Percentiles rank a stretch among this genome's conserved stretches.
phyloP scores from a whole-genome alignment of 2,329 filamentous ascomycete genomes.

The Calonectria hawksworthii region DNA sequence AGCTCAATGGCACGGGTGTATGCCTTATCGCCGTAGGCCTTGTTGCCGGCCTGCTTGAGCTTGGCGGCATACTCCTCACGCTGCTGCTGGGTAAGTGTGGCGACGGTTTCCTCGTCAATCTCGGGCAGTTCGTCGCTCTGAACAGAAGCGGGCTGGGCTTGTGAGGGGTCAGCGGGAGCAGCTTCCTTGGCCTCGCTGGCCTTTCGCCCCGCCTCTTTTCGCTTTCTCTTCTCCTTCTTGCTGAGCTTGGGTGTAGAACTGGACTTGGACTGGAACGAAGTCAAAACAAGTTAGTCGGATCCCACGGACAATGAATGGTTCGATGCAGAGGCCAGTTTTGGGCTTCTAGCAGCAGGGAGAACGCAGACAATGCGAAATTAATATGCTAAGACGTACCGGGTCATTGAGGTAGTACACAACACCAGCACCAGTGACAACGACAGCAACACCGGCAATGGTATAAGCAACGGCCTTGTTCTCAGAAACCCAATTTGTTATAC shows the following conservation, averaged over 20 bases:
- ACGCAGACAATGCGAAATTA: constrained; percentile 15
- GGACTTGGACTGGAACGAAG: constrained; percentile 58
- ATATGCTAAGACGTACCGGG: constrained; percentile 58
- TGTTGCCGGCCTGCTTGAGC: constrained; percentile 96
- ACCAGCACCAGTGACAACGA: constrained; percentile 91
- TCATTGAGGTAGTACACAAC: constrained; percentile 89
- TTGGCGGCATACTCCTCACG: constrained; percentile 90
- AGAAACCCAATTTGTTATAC: constrained; percentile 90
- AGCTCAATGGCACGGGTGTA: constrained; percentile 95
- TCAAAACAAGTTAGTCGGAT: constrained; percentile 33
- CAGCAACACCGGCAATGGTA: constrained; percentile 93
- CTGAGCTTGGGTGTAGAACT: constrained; percentile 77
- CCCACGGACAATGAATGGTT: constrained; percentile 33
- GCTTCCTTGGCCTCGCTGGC: constrained; percentile 61
- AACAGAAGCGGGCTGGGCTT: constrained; percentile 65
- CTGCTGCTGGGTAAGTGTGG: constrained; percentile 70
- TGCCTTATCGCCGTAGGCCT: constrained; percentile 94
- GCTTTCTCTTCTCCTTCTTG: constrained; percentile 92
- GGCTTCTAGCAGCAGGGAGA: constrained; percentile 16
- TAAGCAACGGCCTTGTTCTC: constrained; percentile 97
- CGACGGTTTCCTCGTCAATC: constrained; percentile 70
- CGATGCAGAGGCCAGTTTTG: constrained; percentile 28
- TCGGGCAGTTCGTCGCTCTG: constrained; percentile 78
- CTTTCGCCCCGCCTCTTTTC: constrained; percentile 82
- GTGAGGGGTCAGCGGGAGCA: constrained; percentile 47